Evolutionary conservation across 345 rosid genomes (phyloP), one percentile per base, ranked within the genome.

Genomic region (Draba incana): DNA sequence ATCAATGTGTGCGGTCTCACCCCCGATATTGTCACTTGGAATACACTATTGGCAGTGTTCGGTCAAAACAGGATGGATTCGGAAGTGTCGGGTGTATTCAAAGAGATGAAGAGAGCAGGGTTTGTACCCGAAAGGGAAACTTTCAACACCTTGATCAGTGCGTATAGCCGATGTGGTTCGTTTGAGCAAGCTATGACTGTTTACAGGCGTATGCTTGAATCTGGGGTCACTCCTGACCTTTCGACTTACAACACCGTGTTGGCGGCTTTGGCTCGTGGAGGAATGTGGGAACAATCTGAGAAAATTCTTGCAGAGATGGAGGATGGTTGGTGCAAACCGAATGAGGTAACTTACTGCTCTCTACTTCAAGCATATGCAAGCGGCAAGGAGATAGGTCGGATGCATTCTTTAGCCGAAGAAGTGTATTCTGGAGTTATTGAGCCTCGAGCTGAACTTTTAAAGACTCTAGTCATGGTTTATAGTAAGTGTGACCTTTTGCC

Each of bases 51-150:
- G 63, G 86, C 97, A 8, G 97, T 94, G 30, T 94, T 94, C 55
- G 99, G 99, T 67, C 90, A 88, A 73, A 94, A 88, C 70, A 86
- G 90, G 50, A 84, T 90, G 97, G 91, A 87, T 70, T 79, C 88
- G 0, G 96, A 94, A 75, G 95, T 94, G 8, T 88, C 95, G 0
- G 92, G 91, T 55, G 95, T 94, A 48, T 90, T 94, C 75, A 87
- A 80, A 81, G 99, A 94, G 81, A 94, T 94, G 99, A 94, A 94
- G 84, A 86, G 97, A 80, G 96, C 92, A 1, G 97, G 99, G 23
- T 88, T 94, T 66, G 74, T 91, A 58, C 92, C 97, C 3, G 95
- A 90, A 77, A 88, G 96, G 72, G 97, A 86, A 66, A 94, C 99
- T 51, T 94, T 87, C 78, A 94, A 91, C 77, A 87, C 96, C 16